These are phyloP conservation scores for Chionographis japonica DNA, from an alignment of 106 monocot genomes.

Conservation along the genomic window DNA sequence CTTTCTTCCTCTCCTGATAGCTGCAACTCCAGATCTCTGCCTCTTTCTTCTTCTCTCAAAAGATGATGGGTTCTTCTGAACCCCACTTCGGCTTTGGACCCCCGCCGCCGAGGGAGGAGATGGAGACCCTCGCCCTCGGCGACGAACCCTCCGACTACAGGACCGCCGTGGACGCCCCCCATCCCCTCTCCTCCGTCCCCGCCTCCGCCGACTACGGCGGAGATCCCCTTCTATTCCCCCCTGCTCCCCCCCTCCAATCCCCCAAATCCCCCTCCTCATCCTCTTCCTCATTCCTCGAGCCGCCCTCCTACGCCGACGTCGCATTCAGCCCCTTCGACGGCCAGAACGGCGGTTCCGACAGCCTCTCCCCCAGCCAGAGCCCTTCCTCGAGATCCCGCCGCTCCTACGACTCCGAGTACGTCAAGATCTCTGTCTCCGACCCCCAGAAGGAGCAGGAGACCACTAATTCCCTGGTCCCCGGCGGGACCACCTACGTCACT, in stretches of 20 bases:
- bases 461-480: conserved; percentile 59
- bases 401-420: conserved; percentile 24
- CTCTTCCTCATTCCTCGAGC: conserved; percentile 33
- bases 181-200: conserved; percentile 3
- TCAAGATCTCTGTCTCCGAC: conserved; percentile 67
- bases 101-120: conserved; percentile 30
- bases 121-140: conserved; percentile 58
- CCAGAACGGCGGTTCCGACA: conserved; percentile 2
- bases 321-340: conserved; percentile 24
- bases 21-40: too few relatives aligned
- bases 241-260: conserved; percentile 1
- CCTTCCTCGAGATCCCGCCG: background rate
- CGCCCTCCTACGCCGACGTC: conserved; percentile 54
- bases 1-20: too few relatives aligned
- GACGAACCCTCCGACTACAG: conserved; percentile 18
- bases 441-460: conserved; percentile 76
- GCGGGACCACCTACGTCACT: conserved; percentile 55
- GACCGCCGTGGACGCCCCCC: conserved; percentile 4
- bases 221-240: conserved; percentile 41
- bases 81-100: conserved; percentile 1
- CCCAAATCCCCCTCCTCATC: conserved; percentile 11
- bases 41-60: background rate
- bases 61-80: conserved; percentile 19
- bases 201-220: conserved; percentile 20
- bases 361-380: background rate